Evolutionary conservation across 768 basidiomycete genomes (phyloP), one percentile per base, ranked within the genome.

Genomic region (Gelatoporia subvermispora): DNA sequence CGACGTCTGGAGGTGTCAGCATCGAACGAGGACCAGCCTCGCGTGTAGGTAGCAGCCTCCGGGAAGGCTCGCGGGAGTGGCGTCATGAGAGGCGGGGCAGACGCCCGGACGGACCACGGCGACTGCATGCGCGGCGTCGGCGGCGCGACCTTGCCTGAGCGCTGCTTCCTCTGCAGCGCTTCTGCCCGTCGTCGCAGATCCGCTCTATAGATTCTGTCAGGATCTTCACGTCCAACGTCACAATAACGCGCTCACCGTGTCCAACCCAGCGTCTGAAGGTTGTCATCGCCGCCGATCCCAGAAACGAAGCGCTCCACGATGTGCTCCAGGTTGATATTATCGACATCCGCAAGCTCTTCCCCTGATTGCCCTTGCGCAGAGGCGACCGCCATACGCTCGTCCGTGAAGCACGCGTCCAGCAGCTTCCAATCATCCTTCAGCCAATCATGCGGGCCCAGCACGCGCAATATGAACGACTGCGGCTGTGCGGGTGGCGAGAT

Each of bases 361-460:
- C 63, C 60, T n/a, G 56, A 42, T 2, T 60, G 41, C 22, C 64
- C 54, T 49, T 43, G 57, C 35, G 50, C 61, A 55, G 53, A 64
- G 2, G 72, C 79, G 40, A 78, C 55, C 2, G 74, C 72, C 13
- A 85, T 63, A 25, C 85, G 71, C 60, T 84, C 81, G 45, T 87
- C 84, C 10, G 85, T 84, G 53, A 91, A 84, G 58, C 86, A 88
- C 20, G 77, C 78, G 63, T 93, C 90, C 42, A 93, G 71, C 41
- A 72, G 60, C 62, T 85, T 90, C 90, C 90, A 93, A 44, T 91
- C 85, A 18, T 78, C 77, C 58, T 84, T 85, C 3, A 74, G 72
- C 90, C 90, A 93, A 35, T 65, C 68, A 13, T 67, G 55, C 0
- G 63, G 64, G 28, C 28, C 28, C 28, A 31, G 28, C 7, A 31